Base-by-base conservation (phyloP, 345 rosid genomes). In the Brassica incana region DNA sequence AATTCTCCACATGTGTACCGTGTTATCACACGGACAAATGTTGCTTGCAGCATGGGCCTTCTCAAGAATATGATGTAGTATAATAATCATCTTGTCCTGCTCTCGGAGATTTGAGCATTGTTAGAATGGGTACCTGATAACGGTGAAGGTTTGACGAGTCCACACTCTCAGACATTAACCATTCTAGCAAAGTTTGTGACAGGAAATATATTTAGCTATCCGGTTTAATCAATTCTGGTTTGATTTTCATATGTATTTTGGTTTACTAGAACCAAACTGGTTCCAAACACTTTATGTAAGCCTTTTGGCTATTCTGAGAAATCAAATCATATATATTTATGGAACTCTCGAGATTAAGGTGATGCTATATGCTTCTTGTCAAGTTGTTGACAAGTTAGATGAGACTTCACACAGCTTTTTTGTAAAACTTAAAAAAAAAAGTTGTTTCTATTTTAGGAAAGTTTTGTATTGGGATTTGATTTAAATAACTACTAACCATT, bases 101-200 rank as follows among this genome's bases (percentile, higher is more conserved):
- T 68, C 79, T 76, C 43, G 74, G 67, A 76, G 73, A 58, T n/a
- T 38, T 76, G 30, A 27, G 5, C 3, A 5, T 67, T 59, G 10
- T 10, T 35, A 67, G 54, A 45, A 20, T 20, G 1, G 52, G 12
- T 43, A 43, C 52, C 45, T 8, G 11, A 38, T 38, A 38, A 38
- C 45, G 23, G 10, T 35, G 38, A 35, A 30, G 33, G 4, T 30
- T 30, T 3, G 40, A 61, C 38, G 69, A 27, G 59, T 73, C 23
- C 23, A 2, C 59, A 25, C 40, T 73, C 76, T 9, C 58, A 14
- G 58, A 16, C 77, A 40, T 29, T 62, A 40, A 40, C 10, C 11
- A 40, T 3, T 8, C 48, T 40, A 40, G 12, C 48, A 3, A 40
- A 10, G 48, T 40, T 4, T 40, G 50, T 9, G 12, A 43, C 14